phyloP scores from a whole-genome alignment of 768 basidiomycete genomes.

The Hericium coralloides region DNA sequence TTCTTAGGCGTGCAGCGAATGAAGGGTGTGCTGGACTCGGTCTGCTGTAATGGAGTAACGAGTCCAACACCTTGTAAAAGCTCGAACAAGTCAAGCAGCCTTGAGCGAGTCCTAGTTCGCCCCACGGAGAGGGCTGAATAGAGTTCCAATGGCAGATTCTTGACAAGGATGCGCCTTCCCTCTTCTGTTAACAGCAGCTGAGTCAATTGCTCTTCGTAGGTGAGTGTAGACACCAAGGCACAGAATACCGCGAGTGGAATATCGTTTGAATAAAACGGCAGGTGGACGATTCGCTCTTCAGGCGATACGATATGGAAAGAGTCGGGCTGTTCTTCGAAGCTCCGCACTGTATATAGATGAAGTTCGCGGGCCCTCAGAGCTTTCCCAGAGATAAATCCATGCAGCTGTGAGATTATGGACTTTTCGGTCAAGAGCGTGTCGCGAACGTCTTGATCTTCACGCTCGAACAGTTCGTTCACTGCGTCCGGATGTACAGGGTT shows the following conservation, averaged over 20 bases:
- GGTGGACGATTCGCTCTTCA: conserved; percentile 46
- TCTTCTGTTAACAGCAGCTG: conserved; percentile 38
- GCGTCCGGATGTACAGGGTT: conserved; percentile 36
- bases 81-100: conserved; percentile 54
- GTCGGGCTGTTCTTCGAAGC: conserved; percentile 31
- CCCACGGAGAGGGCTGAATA: conserved; percentile 47
- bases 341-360: conserved; percentile 44
- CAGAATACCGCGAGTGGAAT: conserved; percentile 60
- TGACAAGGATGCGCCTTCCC: conserved; percentile 40
- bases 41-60: conserved; percentile 45
- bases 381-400: conserved; percentile 68
- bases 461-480: conserved; percentile 43
- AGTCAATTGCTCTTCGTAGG: conserved; percentile 48
- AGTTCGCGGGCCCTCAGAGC: conserved; percentile 54
- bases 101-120: conserved; percentile 45
- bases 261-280: conserved; percentile 55
- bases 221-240: conserved; percentile 48
- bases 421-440: conserved; percentile 61
- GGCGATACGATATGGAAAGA: conserved; percentile 41
- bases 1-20: conserved; percentile 37
- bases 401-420: conserved; percentile 60
- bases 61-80: conserved; percentile 50
- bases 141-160: conserved; percentile 43
- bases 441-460: conserved; percentile 45
- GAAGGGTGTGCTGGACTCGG: conserved; percentile 31